phyloP scores from a whole-genome alignment of 179 eudicot species.

The Pouteria campechiana region DNA sequence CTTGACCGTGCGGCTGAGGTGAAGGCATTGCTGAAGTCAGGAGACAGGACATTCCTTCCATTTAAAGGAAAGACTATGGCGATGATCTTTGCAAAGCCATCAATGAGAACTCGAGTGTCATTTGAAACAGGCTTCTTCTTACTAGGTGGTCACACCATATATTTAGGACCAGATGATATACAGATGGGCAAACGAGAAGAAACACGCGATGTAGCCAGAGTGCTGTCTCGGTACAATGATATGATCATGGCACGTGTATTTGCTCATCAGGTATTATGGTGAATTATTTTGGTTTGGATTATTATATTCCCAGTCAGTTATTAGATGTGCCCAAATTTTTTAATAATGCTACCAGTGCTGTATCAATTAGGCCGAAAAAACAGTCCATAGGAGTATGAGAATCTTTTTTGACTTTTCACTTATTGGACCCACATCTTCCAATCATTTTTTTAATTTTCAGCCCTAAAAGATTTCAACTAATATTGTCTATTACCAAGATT shows the following conservation, averaged over 20 bases:
- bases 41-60: conserved; percentile 82
- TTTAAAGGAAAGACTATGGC: conserved; percentile 92
- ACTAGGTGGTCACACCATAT: conserved; percentile 95
- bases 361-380: too few relatives aligned
- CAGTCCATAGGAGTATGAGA: too few relatives aligned
- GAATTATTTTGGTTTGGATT: conserved; percentile 14
- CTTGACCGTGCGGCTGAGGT: conserved; percentile 86
- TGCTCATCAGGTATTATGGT: conserved; percentile 88
- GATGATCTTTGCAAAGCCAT: conserved; percentile 98
- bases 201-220: conserved; percentile 98
- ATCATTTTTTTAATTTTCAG: not conserved
- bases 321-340: too few relatives aligned
- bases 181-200: conserved; percentile 99
- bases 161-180: conserved; percentile 92
- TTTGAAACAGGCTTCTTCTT: conserved; percentile 92
- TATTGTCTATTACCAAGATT: too few relatives aligned
- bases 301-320: too few relatives aligned
- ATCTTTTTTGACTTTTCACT: too few relatives aligned
- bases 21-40: conserved; percentile 73
- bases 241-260: conserved; percentile 97
- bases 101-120: conserved; percentile 97
- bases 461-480: too few relatives aligned
- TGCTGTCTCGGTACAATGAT: conserved; percentile 84
- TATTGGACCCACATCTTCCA: too few relatives aligned
- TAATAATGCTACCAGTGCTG: too few relatives aligned